Evolutionary conservation across 306 rosid species (phyloP), one percentile per base, ranked within the genome.

Genomic region (Vigna hirtella): DNA sequence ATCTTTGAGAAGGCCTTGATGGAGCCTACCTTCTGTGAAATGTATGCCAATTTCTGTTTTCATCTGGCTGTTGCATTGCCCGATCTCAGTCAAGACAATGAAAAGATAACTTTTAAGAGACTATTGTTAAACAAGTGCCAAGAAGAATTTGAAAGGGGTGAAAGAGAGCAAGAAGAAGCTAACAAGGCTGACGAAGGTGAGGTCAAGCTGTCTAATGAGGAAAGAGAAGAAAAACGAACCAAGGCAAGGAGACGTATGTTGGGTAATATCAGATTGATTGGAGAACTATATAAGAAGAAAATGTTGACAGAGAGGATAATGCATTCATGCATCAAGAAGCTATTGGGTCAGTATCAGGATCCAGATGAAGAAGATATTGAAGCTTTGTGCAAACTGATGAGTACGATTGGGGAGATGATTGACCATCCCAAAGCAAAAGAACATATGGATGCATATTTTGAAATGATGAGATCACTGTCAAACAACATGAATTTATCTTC

Each of bases 11-110:
- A 95, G 78, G 99, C 99, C 65, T 83, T 95, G 36, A 86, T 81
- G 92, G 99, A 95, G 85, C 99, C 99, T 72, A 95, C 99, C 57
- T 93, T 95, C 85, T 95, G 99, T 93, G 99, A 95, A 90, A 95
- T 93, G 99, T 95, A 95, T 80, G 99, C 99, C 57, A 80, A 93
- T 48, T 95, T 95, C 87, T 95, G 99, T 79, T 79, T 2, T 36
- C 86, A 86, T 88, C 89, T 95, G 70, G 89, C 99, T 43, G 71
- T 66, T 65, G 99, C 72, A 16, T 85, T 95, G 74, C 98, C 96
- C 47, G 96, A 93, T 86, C 84, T 95, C 62, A 88, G 87, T 73
- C 89, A 91, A 68, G 90, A 88, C 80, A 86, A 93, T 80, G 94
- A 91, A 69, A 95, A 91, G 85, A 84, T 95, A 63, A 95, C 99